A percentile compares a stretch with the other conserved stretches of the same genome.
Evolutionary conservation across 768 basidiomycete genomes (phyloP).

Genomic region (Collybia sordida): DNA sequence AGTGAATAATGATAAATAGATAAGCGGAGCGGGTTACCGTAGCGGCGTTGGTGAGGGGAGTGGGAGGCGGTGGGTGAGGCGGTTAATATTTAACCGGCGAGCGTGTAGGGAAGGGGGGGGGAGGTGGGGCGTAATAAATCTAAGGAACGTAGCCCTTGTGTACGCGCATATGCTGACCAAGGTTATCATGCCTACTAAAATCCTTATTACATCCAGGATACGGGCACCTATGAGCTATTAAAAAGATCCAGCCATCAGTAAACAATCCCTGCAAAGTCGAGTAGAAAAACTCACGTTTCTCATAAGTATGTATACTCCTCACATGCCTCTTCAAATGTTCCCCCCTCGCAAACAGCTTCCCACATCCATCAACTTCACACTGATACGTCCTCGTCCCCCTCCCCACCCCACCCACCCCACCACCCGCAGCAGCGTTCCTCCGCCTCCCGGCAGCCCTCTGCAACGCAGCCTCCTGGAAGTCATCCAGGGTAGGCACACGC

Average conservation of each 20-base stretch:
- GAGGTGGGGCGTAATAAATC: background rate
- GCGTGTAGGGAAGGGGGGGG: background rate
- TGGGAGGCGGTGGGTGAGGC: background rate
- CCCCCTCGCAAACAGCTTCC: conserved; percentile 75
- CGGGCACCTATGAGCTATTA: conserved; percentile 75
- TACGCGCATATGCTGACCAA: conserved; percentile 86
- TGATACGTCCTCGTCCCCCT: conserved; percentile 47
- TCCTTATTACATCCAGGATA: conserved; percentile 80
- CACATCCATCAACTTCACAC: conserved; percentile 71
- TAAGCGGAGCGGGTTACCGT: background rate
- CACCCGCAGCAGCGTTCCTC: conserved; percentile 6
- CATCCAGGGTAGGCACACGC: conserved; percentile 41
- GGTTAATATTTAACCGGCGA: background rate
- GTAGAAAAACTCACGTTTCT: conserved; percentile 63
- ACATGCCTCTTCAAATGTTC: conserved; percentile 86
- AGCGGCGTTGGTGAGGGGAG: background rate
- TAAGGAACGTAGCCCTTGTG: conserved; percentile 50
- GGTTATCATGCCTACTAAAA: conserved; percentile 86
- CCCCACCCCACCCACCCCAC: conserved; percentile 1
- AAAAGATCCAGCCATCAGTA: conserved; percentile 1
- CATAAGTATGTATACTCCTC: conserved; percentile 77
- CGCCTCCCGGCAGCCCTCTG: conserved; percentile 16
- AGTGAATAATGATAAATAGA: too few relatives aligned
- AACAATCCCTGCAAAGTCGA: background rate
- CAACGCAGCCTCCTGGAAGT: conserved; percentile 8